These are phyloP conservation scores for Hypoxylon sp. DNA, from an alignment of 2,329 filamentous ascomycete genomes.

Conservation along the genomic window DNA sequence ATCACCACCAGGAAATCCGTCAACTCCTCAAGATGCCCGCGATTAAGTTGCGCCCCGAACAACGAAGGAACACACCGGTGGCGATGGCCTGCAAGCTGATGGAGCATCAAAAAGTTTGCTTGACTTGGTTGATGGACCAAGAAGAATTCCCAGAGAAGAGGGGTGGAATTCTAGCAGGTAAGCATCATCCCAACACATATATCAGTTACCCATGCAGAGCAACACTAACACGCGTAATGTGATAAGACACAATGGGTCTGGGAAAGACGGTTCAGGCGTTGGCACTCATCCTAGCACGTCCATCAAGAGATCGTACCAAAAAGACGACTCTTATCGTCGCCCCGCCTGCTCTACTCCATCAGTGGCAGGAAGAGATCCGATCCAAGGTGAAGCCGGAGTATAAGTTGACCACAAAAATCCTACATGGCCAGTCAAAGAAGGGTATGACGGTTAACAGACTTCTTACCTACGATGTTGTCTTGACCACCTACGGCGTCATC, in stretches of 20 bases:
- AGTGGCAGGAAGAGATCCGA: slow-evolving; percentile 44
- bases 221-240: too few species aligned
- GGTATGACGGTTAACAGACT: slow-evolving; percentile 53
- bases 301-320: slow-evolving; percentile 32
- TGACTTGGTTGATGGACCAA: slow-evolving; percentile 45
- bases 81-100: slow-evolving; percentile 39
- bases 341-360: slow-evolving; percentile 40
- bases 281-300: slow-evolving; percentile 42
- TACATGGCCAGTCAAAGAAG: slow-evolving; percentile 37
- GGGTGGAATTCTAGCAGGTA: slow-evolving; percentile 43
- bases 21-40: slow-evolving; percentile 35
- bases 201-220: too few species aligned
- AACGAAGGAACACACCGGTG: slow-evolving; percentile 33
- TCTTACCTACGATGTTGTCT: slow-evolving; percentile 73
- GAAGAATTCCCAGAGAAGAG: slow-evolving; percentile 39
- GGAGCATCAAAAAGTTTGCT: slow-evolving; percentile 42
- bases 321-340: slow-evolving; percentile 45
- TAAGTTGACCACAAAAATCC: slow-evolving; percentile 42
- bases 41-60: slow-evolving; percentile 32
- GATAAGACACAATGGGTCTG: slow-evolving; percentile 43
- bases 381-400: slow-evolving; percentile 42
- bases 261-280: slow-evolving; percentile 46
- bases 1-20: slow-evolving; percentile 4
- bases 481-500: slow-evolving; percentile 81
- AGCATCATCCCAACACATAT: too few species aligned